A percentile compares a stretch with the other conserved stretches of the same genome.
Evolutionary conservation across 257 asterid genomes (phyloP).

Genomic region (Capsicum pubescens): DNA sequence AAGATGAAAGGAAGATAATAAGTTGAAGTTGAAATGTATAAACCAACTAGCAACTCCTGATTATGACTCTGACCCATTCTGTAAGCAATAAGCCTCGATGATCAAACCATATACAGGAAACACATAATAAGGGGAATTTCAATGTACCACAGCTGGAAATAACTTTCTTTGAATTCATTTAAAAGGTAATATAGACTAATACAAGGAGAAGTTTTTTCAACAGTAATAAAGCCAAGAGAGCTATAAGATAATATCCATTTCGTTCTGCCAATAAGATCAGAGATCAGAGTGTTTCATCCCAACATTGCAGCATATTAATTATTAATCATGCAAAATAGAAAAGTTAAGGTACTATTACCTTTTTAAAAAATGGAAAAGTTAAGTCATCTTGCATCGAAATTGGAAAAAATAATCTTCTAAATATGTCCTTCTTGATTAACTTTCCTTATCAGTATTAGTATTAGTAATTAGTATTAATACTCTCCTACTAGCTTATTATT

Average conservation of each 20-base stretch:
- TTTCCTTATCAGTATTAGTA: no score
- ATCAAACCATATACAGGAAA: background rate
- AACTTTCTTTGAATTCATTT: background rate
- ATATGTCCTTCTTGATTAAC: background rate
- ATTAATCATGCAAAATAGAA: constrained; percentile 9
- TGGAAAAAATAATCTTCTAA: background rate
- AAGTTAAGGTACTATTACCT: background rate
- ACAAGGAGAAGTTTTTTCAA: background rate
- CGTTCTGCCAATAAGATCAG: background rate
- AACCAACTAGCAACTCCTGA: background rate
- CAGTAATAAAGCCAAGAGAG: constrained; percentile 8
- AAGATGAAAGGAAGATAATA: background rate
- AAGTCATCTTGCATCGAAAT: background rate
- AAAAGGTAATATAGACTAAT: background rate
- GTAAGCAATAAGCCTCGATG: background rate
- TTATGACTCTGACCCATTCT: constrained; percentile 9
- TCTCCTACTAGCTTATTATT: no score
- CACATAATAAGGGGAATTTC: background rate
- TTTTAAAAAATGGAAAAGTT: background rate
- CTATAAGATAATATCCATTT: constrained; percentile 4
- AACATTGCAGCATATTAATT: background rate
- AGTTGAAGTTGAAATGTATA: background rate
- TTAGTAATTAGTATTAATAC: no score
- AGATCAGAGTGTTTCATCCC: background rate
- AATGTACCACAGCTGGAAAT: background rate